Base-by-base conservation (phyloP, 768 basidiomycete genomes). In the Boletellus sp. region DNA sequence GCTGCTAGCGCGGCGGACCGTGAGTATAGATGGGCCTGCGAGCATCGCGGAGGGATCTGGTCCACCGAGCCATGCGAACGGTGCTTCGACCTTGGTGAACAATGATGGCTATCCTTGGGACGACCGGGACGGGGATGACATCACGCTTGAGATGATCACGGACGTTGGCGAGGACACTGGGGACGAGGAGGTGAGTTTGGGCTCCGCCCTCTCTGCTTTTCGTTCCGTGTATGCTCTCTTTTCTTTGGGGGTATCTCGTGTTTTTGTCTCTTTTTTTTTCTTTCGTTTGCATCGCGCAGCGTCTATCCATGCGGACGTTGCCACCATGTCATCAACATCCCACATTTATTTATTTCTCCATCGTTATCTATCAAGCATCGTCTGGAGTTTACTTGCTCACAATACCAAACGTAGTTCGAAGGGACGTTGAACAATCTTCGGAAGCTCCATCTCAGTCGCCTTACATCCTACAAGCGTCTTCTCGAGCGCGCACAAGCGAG, bases 401-500 rank as follows among this genome's bases (percentile, higher is more conserved):
- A 2, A 50, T 39, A 11, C 6, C 34, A 42, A 35, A 32, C 44
- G 20, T 51, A 80, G 79, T 73, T 80, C 57, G 72, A 78, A 52
- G 55, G 59, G 23, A 72, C 74, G 17, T 58, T 81, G 42, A 65
- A 73, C 36, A 58, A 65, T 38, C 65, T 80, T 32, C 61, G 70
- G 10, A 64, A 63, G 16, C 58, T 78, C 19, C 79, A 81, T 54
- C 66, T 70, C 26, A 64, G 64, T 34, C 87, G 87, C 57, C 77
- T 90, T 13, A 75, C 82, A 15, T 80, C 84, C 50, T 86, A 88
- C 68, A 91, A 85, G 61, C 79, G 90, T 2, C 75, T 93, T 1
- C 77, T 93, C 12, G 90, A 93, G 56, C 84, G 85, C 35, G 78
- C 88, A 0, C 91, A 93, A 58, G 81, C 85, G 2, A 81, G 83